Base-by-base conservation (phyloP, 352 stramenopile genomes). In the Globisporangium acanthophoron region DNA sequence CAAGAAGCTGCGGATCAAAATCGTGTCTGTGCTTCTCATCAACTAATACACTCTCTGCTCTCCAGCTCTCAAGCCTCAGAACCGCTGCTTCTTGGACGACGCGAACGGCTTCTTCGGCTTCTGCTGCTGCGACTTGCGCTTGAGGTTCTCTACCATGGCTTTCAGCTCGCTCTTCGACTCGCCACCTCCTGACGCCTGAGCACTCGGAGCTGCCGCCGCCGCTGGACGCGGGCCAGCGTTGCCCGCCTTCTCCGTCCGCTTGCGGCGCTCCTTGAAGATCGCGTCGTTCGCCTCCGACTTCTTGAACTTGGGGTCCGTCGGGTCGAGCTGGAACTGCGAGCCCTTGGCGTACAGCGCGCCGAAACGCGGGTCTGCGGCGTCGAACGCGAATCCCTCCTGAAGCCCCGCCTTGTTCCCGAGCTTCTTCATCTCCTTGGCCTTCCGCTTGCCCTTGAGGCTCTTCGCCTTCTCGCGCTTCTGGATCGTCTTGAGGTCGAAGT, bases 401-500 rank as follows among this genome's bases (percentile, higher is more conserved):
- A 92, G 62, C 7, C 78, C 82, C 5, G 71, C 69, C 49, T 78
- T 77, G 56, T 85, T 79, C 52, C 63, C 37, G 15, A 93, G 61
- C 65, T 92, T 94, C 50, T 78, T 78, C 58, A 89, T 66, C 59
- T 92, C 80, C 64, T 92, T 91, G 35, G 70, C 74, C 45, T 86
- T 84, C 35, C 76, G 83, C 65, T 92, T 92, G 60, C 80, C 83
- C 69, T 91, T 90, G 8, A 91, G 71, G 41, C 73, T 71, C 64
- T 87, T 84, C 7, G 71, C 65, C 59, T 94, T 94, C 44, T 91
- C 80, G 52, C 81, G 64, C 60, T 80, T 75, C 21, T 67, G 59
- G 52, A 94, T 94, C 56, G 78, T 78, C 67, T 92, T 92, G 78
- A 94, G 88, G 71, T 94, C 82, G 58, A 92, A 94, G 57, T 92